Percentiles rank a stretch among this genome's conserved stretches.
phyloP scores from a whole-genome alignment of 2,329 filamentous ascomycete species.

The Elsinoe arachidis region DNA sequence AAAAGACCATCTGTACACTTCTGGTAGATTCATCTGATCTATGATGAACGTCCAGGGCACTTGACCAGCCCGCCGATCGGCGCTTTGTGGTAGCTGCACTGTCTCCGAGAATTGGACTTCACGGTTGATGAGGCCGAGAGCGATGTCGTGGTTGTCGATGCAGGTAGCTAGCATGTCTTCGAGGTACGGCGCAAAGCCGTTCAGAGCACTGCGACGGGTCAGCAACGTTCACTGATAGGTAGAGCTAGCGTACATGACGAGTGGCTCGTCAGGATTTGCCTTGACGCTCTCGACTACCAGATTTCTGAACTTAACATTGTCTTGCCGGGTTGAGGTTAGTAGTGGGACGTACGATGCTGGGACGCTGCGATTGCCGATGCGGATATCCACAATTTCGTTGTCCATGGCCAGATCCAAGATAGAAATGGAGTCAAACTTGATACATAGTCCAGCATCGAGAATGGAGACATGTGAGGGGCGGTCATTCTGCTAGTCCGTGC shows the following conservation, averaged over 20 bases:
- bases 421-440: not conserved
- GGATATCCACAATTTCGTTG: constrained; percentile 21
- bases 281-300: constrained; percentile 26
- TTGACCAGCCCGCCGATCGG: constrained; percentile 23
- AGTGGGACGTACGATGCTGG: constrained; percentile 24
- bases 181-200: constrained; percentile 29
- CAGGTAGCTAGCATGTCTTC: constrained; percentile 26
- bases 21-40: constrained; percentile 31
- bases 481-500: no score
- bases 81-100: constrained; percentile 29
- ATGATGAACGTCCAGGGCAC: constrained; percentile 31
- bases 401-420: constrained; percentile 10
- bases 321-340: constrained; percentile 21
- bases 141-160: constrained; percentile 26
- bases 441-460: no score
- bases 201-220: constrained; percentile 20
- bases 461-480: no score
- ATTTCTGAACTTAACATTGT: constrained; percentile 24
- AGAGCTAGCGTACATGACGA: constrained; percentile 21
- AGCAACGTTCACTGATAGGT: not conserved
- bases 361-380: constrained; percentile 25
- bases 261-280: constrained; percentile 25
- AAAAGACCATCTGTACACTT: constrained; percentile 32
- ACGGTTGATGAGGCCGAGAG: constrained; percentile 27
- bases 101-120: constrained; percentile 28